Evolutionary conservation across 495 filamentous ascomycete species (phyloP).

Genomic region (Lentithecium fluviatile): DNA sequence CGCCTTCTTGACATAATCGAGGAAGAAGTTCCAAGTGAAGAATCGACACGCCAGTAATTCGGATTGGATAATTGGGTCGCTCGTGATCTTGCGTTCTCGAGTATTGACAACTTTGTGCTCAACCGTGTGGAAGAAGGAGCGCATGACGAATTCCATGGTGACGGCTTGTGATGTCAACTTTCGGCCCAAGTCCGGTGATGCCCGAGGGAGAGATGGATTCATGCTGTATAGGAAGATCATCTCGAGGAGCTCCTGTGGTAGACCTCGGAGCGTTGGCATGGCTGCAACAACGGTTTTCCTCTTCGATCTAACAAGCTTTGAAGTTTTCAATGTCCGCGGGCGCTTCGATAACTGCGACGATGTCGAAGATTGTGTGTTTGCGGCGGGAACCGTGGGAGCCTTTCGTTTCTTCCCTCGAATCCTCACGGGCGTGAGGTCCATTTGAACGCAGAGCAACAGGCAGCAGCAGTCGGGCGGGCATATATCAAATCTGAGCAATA

Average conservation of each 20-base stretch:
- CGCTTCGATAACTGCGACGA: background rate
- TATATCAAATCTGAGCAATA: background rate
- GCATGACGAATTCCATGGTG: slow-evolving; percentile 18
- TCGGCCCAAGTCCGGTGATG: slow-evolving; percentile 19
- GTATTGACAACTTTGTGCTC: slow-evolving; percentile 18
- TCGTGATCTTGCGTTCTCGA: background rate
- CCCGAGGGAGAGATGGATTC: slow-evolving; percentile 30
- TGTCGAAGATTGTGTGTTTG: background rate
- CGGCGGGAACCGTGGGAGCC: background rate
- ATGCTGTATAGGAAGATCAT: slow-evolving; percentile 33
- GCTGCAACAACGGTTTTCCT: background rate
- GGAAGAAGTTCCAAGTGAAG: slow-evolving; percentile 32
- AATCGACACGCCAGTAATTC: slow-evolving; percentile 26
- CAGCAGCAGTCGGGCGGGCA: slow-evolving; percentile 7
- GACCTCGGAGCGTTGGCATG: slow-evolving; percentile 30
- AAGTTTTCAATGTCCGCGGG: background rate
- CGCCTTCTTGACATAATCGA: slow-evolving; percentile 27
- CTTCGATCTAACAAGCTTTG: background rate
- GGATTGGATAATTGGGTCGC: slow-evolving; percentile 20
- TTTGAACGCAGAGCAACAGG: slow-evolving; percentile 10
- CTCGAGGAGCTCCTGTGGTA: slow-evolving; percentile 32
- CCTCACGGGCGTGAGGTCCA: slow-evolving; percentile 29
- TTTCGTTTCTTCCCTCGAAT: slow-evolving; percentile 32
- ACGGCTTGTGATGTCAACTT: slow-evolving; percentile 21
- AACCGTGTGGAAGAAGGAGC: slow-evolving; percentile 29